These are phyloP conservation scores for Wallacemonas sp. DNA, from an alignment of 208 protist species.

Conservation along the genomic window DNA sequence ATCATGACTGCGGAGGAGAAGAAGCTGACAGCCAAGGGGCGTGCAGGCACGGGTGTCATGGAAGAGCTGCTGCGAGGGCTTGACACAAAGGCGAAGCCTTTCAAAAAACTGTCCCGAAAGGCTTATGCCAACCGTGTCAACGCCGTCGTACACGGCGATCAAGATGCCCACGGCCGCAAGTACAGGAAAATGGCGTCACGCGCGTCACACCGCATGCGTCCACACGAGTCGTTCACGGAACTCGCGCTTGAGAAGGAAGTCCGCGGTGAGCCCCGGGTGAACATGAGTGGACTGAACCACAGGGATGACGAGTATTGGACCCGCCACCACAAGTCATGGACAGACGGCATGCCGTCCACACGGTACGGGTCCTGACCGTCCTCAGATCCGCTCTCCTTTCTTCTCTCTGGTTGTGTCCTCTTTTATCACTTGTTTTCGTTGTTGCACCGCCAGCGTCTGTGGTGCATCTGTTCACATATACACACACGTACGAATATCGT, in stretches of 20 bases:
- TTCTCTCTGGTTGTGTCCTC: conserved; percentile 16
- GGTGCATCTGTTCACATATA: no score
- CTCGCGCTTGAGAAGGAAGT: conserved; percentile 80
- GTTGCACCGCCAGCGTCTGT: conserved; percentile 20
- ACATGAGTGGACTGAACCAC: conserved; percentile 30
- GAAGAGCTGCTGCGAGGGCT: conserved; percentile 46
- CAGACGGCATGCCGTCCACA: conserved; percentile 55
- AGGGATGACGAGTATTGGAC: conserved; percentile 47
- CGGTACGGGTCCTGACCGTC: conserved; percentile 23
- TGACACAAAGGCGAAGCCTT: conserved; percentile 50
- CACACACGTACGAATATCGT: no score
- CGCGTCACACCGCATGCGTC: conserved; percentile 43
- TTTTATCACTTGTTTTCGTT: conserved; percentile 6
- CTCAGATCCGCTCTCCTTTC: neutral
- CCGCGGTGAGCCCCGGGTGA: conserved; percentile 63
- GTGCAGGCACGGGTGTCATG: conserved; percentile 35
- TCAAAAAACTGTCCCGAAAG: conserved; percentile 79
- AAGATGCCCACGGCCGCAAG: conserved; percentile 81
- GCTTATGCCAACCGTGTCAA: conserved; percentile 85
- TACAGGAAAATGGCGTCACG: conserved; percentile 56
- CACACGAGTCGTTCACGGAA: conserved; percentile 66
- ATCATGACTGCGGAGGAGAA: conserved; percentile 54
- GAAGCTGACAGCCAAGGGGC: conserved; percentile 16
- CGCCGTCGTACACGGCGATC: conserved; percentile 83
- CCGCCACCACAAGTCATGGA: conserved; percentile 39